Base-by-base conservation (phyloP, 2,329 filamentous ascomycete genomes). In the Clonostachys byssicola region DNA sequence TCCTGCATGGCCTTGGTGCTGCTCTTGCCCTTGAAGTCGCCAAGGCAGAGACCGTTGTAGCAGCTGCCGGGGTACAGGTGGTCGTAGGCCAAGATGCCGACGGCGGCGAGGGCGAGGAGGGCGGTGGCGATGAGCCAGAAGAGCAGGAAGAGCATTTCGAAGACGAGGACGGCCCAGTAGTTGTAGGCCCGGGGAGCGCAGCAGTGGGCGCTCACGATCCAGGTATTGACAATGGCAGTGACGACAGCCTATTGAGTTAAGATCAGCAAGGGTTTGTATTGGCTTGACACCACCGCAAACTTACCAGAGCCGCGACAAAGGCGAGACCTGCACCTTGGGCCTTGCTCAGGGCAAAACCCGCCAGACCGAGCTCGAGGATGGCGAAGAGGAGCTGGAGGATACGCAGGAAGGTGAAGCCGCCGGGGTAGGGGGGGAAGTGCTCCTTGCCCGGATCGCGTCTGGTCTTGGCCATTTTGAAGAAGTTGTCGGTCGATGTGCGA, bases 121-220 rank as follows among this genome's bases (percentile, higher is more conserved):
- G 66, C 68, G 40, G 75, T 71, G 2, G 70, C 64, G 45, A 63
- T 54, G 36, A 78, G 61, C 79, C 77, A 83, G 58, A 81, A 74
- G 47, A 82, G 50, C 45, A 75, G 56, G 30, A 76, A 68, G 48
- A 75, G 67, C 16, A 75, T 68, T 51, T 82, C 78, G 36, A 81
- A 62, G 18, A 63, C 65, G 5, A 81, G 59, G 8, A 77, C 65
- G 23, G 73, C 73, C 71, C 75, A 80, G 60, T 75, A 75, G 59
- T 81, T 81, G 60, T 74, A 79, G 18, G 66, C 54, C 3, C 59
- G 58, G n/a, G 68, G 64, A 1, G 62, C 56, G 18, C 63, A 64
- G 38, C 63, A 66, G 40, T 69, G 62, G n/a, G 72, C 67, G 14
- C 73, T 60, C 10, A 78, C 56, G 44, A 70, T 61, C 62, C 80